A percentile compares a stretch with the other conserved stretches of the same genome.
Conservation (phyloP, 257 asterid genomes). For the Ophiorrhiza pumila region DNA sequence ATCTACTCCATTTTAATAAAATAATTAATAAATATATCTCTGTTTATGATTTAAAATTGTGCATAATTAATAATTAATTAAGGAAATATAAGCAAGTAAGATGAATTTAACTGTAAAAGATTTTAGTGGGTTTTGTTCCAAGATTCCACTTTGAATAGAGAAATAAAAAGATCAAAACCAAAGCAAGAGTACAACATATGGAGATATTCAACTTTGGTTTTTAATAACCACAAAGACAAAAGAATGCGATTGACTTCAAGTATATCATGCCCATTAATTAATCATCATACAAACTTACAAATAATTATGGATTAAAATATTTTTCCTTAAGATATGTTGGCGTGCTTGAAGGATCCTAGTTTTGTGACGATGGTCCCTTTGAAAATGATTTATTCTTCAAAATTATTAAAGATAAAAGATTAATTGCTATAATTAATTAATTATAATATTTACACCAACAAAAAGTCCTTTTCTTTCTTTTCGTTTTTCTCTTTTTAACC, state of each 20-base stretch:
- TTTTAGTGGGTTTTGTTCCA: conserved; percentile 25
- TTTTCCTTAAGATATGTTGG: conserved; percentile 6
- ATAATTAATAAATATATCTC: too few relatives aligned
- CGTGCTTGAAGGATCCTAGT: conserved; percentile 17
- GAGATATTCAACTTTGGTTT: conserved; percentile 29
- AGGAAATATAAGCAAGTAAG: background rate
- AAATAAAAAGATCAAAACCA: conserved; percentile 10
- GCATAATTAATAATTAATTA: too few relatives aligned
- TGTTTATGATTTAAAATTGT: too few relatives aligned
- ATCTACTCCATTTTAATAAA: background rate
- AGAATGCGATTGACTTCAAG: conserved; percentile 29
- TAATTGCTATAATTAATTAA: background rate
- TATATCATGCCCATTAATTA: conserved; percentile 22
- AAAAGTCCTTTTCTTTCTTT: background rate
- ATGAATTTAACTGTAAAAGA: background rate
- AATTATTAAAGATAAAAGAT: conserved; percentile 14
- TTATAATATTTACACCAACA: background rate
- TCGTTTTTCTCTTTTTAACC: background rate
- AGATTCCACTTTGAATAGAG: conserved; percentile 25
- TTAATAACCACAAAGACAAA: conserved; percentile 21
- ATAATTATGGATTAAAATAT: conserved; percentile 13
- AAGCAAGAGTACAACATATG: conserved; percentile 12
- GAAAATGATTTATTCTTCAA: background rate
- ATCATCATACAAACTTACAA: conserved; percentile 23
- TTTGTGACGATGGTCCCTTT: conserved; percentile 22